phyloP scores from a whole-genome alignment of 1,139 yeast genomes.

The Scheffersomyces titani region DNA sequence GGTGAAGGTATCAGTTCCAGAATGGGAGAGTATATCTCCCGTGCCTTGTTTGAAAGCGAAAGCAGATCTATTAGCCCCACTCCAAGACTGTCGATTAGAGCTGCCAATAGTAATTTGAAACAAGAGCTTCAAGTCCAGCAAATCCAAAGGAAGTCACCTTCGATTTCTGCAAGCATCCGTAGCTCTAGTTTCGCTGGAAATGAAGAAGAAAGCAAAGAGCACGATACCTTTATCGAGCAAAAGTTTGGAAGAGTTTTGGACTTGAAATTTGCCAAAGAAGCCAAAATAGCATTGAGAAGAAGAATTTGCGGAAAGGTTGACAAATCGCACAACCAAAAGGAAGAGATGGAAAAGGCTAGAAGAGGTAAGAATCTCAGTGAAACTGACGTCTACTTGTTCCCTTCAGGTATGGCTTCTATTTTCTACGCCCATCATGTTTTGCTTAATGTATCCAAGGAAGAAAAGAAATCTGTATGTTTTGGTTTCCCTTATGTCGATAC shows the following conservation, averaged over 20 bases:
- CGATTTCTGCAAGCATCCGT: slow-evolving; percentile 24
- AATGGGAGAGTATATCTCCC: slow-evolving; percentile 78
- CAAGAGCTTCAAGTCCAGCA: slow-evolving; percentile 41
- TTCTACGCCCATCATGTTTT: slow-evolving; percentile 78
- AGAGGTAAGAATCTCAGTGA: slow-evolving; percentile 42
- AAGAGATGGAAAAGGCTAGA: slow-evolving; percentile 31
- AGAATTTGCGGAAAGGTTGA: slow-evolving; percentile 73
- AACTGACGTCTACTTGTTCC: slow-evolving; percentile 77
- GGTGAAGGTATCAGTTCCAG: slow-evolving; percentile 95
- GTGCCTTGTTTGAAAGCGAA: slow-evolving; percentile 51
- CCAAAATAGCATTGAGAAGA: slow-evolving; percentile 70
- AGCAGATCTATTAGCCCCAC: neutral
- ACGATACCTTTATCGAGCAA: slow-evolving; percentile 76
- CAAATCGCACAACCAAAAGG: slow-evolving; percentile 37
- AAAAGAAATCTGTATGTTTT: slow-evolving; percentile 78
- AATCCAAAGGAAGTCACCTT: slow-evolving; percentile 33
- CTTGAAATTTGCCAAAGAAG: slow-evolving; percentile 70
- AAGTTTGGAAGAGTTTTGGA: slow-evolving; percentile 89
- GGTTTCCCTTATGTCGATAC: slow-evolving; percentile 97
- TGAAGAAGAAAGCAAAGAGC: slow-evolving; percentile 51
- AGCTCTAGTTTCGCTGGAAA: slow-evolving; percentile 17
- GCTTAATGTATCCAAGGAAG: slow-evolving; percentile 33
- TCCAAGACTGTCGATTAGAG: neutral
- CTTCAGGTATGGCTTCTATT: slow-evolving; percentile 92
- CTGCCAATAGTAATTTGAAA: slow-evolving; percentile 16